Base-by-base conservation (phyloP, 1,284 basidiomycete genomes). In the Waitea zeae region DNA sequence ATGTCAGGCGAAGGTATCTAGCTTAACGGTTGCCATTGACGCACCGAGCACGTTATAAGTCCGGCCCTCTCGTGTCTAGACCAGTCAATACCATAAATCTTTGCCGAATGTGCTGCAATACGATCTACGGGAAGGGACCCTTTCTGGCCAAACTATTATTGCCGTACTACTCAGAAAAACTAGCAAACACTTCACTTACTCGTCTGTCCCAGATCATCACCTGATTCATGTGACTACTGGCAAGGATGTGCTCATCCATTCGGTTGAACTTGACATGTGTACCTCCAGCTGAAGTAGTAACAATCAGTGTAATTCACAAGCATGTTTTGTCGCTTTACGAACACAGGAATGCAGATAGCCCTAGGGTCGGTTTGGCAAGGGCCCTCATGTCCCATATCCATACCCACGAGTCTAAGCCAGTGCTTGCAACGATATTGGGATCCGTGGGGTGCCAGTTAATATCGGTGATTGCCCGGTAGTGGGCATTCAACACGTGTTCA, bases 61-160 rank as follows among this genome's bases (percentile, higher is more conserved):
- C 87, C 77, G 45, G 64, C 58, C 34, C 62, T 56, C 17, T 67
- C 60, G 34, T 87, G 72, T 3, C 86, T n/a, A n/a, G n/a, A 79
- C 89, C 90, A 96, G 53, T 95, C 90, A 36, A 96, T 89, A 1
- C 90, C 90, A 44, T 95, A 95, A 32, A 95, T 93, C 56, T 90
- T 88, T 11, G 83, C 73, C 14, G 61, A 63, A 48, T 96, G 90
- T 0, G 86, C 90, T 22, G 65, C 60, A 38, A 95, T 77, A 2
- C 64, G 64, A 5, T 71, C 66, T 1, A 88, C 59, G 0, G 90
- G 90, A 2, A 90, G 61, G 1, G 84, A 87, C 4, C 88, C 89
- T 72, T 92, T 93, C 76, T 89, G 43, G 12, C 26, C 19, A n/a
- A 38, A 24, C 4, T 32, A 20, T n/a, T 17, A n/a, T 7, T 9